Conservation (phyloP, 768 basidiomycete genomes). For the Suillus variegatus region DNA sequence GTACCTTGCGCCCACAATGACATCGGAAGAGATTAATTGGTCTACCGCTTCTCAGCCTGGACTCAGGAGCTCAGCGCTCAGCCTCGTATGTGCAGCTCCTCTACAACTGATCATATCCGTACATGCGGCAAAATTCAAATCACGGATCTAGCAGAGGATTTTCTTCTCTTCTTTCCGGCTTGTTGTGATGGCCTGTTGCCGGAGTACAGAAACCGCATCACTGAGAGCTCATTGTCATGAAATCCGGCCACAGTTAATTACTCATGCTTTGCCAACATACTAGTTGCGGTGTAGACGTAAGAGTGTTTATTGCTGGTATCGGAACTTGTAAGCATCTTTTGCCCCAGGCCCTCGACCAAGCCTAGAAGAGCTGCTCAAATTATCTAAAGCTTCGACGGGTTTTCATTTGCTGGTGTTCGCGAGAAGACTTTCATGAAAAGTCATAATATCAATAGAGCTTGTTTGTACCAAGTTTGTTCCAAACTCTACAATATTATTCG, state of each 20-base stretch:
- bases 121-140: neutral
- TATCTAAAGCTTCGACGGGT: neutral
- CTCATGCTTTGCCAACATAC: neutral
- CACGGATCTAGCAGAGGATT: neutral
- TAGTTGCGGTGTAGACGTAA: neutral
- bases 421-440: conserved; percentile 1
- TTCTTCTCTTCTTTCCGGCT: neutral
- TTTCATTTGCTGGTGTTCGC: neutral
- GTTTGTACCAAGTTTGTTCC: neutral
- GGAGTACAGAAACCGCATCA: neutral
- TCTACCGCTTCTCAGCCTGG: neutral
- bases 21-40: neutral
- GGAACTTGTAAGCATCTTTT: neutral
- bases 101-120: neutral
- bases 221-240: neutral
- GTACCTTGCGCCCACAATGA: conserved; percentile 1
- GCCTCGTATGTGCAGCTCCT: neutral
- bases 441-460: neutral
- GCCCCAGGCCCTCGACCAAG: neutral
- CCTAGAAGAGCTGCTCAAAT: neutral
- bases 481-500: neutral
- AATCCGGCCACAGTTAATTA: neutral
- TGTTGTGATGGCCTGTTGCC: neutral
- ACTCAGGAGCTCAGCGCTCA: neutral
- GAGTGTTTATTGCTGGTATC: neutral